Percentiles rank a stretch among this genome's conserved stretches.
Conservation (phyloP, 768 basidiomycete genomes). For the Tricholomella constricta region DNA sequence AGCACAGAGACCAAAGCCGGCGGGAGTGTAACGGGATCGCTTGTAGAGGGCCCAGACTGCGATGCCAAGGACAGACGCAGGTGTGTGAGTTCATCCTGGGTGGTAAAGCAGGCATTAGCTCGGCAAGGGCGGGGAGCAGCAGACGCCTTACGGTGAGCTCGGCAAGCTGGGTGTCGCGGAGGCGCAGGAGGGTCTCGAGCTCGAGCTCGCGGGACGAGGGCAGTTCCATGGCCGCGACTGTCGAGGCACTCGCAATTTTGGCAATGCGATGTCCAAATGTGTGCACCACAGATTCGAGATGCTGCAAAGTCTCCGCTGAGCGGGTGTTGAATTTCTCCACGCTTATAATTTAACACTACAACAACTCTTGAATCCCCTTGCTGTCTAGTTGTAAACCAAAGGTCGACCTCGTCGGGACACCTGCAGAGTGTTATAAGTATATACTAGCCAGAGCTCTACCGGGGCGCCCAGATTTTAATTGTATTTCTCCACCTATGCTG, state of each 20-base stretch:
- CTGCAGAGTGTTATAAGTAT: too few species aligned
- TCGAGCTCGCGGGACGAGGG: conserved; percentile 79
- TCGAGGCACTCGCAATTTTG: conserved; percentile 6
- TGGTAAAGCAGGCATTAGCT: conserved; percentile 17
- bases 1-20: conserved; percentile 69
- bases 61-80: conserved; percentile 65
- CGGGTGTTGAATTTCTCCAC: conserved; percentile 16
- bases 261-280: conserved; percentile 9
- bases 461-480: too few species aligned
- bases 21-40: conserved; percentile 70
- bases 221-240: conserved; percentile 53
- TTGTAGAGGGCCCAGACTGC: conserved; percentile 59
- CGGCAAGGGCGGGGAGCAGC: conserved; percentile 1
- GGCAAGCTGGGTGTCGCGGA: conserved; percentile 70
- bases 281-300: conserved; percentile 12
- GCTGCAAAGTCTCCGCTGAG: conserved; percentile 14
- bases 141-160: conserved; percentile 65
- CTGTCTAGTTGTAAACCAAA: too few species aligned
- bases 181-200: conserved; percentile 75
- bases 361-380: too few species aligned
- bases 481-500: too few species aligned
- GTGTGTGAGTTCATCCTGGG: conserved; percentile 71
- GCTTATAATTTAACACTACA: too few species aligned
- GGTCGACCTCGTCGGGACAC: too few species aligned
- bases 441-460: too few species aligned